Conservation (phyloP, 169 alveolate species). For the Cyclospora cayetanensis region DNA sequence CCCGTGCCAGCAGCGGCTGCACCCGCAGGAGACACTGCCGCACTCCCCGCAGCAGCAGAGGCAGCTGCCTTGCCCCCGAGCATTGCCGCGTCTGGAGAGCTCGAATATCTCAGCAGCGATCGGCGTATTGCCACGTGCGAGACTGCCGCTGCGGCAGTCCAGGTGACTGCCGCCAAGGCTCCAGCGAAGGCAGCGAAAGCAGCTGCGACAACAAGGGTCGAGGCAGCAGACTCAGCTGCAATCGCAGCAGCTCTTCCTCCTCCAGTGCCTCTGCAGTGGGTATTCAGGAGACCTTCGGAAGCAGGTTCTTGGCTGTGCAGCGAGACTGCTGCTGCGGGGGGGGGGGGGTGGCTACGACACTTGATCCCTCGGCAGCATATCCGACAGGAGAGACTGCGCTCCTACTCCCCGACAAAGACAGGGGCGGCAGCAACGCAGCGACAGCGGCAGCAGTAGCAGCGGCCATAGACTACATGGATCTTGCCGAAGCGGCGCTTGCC, state of each 20-base stretch:
- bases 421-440: background rate
- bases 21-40: background rate
- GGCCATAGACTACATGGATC: background rate
- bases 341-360: background rate
- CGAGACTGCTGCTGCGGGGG: background rate
- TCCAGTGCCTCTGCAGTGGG: background rate
- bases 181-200: background rate
- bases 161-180: background rate
- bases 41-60: background rate
- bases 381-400: background rate
- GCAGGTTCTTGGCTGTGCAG: background rate
- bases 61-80: background rate
- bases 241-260: background rate
- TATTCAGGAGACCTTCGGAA: background rate
- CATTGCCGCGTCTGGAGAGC: background rate
- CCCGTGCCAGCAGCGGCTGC: background rate
- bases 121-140: background rate
- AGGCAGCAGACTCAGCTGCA: background rate
- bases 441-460: conserved; percentile 17
- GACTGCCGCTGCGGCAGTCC: background rate
- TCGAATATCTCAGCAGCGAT: background rate
- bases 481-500: background rate
- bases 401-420: background rate
- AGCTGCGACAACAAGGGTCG: background rate
- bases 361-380: too few relatives aligned